These are phyloP conservation scores for Spencermartinsiella europaea DNA, from an alignment of 805 yeast genomes.

Conservation along the genomic window DNA sequence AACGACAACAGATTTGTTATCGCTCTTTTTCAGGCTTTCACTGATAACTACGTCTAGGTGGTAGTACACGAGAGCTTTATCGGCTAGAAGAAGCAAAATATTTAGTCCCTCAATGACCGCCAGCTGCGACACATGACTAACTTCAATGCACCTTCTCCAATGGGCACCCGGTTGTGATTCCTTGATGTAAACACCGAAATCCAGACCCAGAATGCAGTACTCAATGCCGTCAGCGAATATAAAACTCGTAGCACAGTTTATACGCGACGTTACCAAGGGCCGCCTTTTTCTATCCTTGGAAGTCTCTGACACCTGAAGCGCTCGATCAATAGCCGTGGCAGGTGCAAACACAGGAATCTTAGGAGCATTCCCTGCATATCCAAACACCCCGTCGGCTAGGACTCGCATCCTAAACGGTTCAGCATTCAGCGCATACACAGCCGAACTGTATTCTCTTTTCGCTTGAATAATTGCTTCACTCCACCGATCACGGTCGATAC, in stretches of 20 bases:
- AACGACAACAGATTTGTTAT: slow-evolving; percentile 11
- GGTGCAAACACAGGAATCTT: slow-evolving; percentile 28
- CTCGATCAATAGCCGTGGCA: slow-evolving; percentile 35
- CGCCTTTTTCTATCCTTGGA: slow-evolving; percentile 17
- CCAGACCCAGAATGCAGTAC: slow-evolving; percentile 20
- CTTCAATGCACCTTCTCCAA: slow-evolving; percentile 58
- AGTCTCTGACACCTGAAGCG: slow-evolving; percentile 24
- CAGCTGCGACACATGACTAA: slow-evolving; percentile 51
- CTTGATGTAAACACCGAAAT: slow-evolving; percentile 26
- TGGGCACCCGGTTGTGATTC: slow-evolving; percentile 23
- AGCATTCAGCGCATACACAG: slow-evolving; percentile 32
- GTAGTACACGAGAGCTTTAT: slow-evolving; percentile 54
- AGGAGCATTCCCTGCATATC: slow-evolving; percentile 48
- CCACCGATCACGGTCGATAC: slow-evolving; percentile 55
- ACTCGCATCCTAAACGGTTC: slow-evolving; percentile 53
- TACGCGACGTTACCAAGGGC: slow-evolving; percentile 30
- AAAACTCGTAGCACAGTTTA: slow-evolving; percentile 44
- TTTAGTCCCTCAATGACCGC: slow-evolving; percentile 54
- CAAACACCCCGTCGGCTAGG: slow-evolving; percentile 56
- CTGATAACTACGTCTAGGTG: slow-evolving; percentile 54
- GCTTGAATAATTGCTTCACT: slow-evolving; percentile 45
- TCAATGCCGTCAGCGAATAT: slow-evolving; percentile 42
- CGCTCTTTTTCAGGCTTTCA: background rate
- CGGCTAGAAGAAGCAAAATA: slow-evolving; percentile 54
- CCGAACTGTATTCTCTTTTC: slow-evolving; percentile 34